Evolutionary conservation across 805 yeast species (phyloP), one percentile per base, ranked within the genome.

Genomic region (Schwanniomyces yamadae): DNA sequence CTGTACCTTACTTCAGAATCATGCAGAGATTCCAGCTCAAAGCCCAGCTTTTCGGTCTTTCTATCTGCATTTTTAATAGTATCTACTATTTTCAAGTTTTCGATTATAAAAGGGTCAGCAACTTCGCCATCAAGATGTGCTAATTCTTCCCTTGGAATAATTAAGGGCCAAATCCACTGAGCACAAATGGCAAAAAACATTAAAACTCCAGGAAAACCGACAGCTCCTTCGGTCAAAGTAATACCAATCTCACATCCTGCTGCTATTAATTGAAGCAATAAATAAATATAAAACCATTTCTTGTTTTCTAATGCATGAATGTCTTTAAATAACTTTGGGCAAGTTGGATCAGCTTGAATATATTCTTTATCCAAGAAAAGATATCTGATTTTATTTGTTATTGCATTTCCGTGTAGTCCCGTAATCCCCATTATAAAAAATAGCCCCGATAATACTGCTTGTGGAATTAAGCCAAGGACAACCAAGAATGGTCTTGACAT

Each of bases 391-490:
- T 84, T 73, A 34, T 73, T 67, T 3, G 83, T 67, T 4, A 91
- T 77, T 3, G 70, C 80, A 51, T 85, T 87, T 4, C 71, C 77
- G 39, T 82, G 69, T 14, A 91, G 54, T 0, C 96, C 95, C 1
- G 82, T 76, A 0, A 87, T 68, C 0, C 96, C 97, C 98, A 91
- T 91, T 42, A 87, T 78, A 71, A 89, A 90, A 56, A 93, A 91
- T 31, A 93, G 67, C 0, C 99, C 99, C 0, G 96, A 85, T 13
- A 91, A 66, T 1, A 91, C 95, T 6, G 95, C 93, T 55, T 91
- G 97, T 0, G 99, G 99, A 18, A 91, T 84, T 20, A 79, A 65
- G 0, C 90, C 91, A 20, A 93, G 63, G 6, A 93, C 91, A 0
- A 80, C 69, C 40, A 91, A 66, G 22, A 91, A 71, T 0, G 99